Conservation (phyloP, 768 basidiomycete species). For the Naganishia friedmannii region DNA sequence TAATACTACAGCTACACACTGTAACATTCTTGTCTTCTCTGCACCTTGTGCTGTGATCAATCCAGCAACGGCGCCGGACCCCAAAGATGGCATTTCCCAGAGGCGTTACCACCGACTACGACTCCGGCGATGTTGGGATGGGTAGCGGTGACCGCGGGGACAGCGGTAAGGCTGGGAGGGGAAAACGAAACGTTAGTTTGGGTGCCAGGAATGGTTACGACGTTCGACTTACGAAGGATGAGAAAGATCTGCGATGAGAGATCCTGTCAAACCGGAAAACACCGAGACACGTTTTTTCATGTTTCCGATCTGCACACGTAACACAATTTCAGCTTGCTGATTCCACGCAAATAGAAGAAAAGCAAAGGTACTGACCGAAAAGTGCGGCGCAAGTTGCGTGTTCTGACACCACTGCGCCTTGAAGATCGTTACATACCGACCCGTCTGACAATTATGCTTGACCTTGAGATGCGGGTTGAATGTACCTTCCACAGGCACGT, state of each 20-base stretch:
- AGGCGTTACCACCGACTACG: conserved; percentile 52
- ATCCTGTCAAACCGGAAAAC: conserved; percentile 42
- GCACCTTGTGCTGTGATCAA: not conserved
- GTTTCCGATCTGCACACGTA: conserved; percentile 45
- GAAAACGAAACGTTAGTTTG: not conserved
- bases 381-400: conserved; percentile 49
- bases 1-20: too few relatives aligned
- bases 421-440: conserved; percentile 54
- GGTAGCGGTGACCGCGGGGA: conserved; percentile 52
- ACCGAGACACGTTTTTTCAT: conserved; percentile 54
- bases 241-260: conserved; percentile 33
- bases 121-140: conserved; percentile 50
- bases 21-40: too few relatives aligned
- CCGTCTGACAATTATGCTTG: conserved; percentile 54
- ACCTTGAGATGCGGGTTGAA: conserved; percentile 3
- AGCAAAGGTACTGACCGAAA: conserved; percentile 36
- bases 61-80: conserved; percentile 5
- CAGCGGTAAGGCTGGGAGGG: conserved; percentile 48
- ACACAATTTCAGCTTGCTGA: not conserved
- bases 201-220: not conserved
- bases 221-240: conserved; percentile 3
- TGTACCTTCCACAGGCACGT: conserved; percentile 29
- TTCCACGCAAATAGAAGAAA: not conserved
- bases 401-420: conserved; percentile 54
- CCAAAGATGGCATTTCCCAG: conserved; percentile 17